A percentile compares a stretch with the other conserved stretches of the same genome.
phyloP scores from a whole-genome alignment of 306 rosid genomes.

The Alnus glutinosa region DNA sequence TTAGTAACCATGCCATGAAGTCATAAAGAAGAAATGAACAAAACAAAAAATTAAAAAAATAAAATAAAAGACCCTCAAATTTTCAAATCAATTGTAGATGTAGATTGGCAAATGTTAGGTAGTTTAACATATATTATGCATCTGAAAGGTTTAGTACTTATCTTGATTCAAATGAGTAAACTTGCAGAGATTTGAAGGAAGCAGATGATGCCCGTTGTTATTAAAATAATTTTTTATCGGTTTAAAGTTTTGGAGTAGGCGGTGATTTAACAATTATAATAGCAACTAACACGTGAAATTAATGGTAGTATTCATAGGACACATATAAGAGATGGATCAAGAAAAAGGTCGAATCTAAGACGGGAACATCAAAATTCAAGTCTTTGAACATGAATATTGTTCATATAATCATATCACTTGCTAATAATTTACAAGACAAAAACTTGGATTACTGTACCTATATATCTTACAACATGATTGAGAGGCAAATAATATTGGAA shows the following conservation, averaged over 20 bases:
- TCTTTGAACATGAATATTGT: background rate
- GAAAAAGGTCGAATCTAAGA: background rate
- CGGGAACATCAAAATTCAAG: slow-evolving; percentile 12
- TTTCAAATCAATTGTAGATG: background rate
- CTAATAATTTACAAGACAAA: background rate
- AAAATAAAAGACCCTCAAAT: background rate
- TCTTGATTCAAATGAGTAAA: background rate
- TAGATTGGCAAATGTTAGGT: background rate
- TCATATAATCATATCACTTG: background rate
- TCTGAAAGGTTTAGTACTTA: background rate
- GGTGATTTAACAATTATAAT: too few species aligned
- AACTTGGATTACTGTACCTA: background rate
- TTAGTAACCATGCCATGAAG: too few species aligned
- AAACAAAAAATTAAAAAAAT: background rate
- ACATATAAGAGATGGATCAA: too few species aligned
- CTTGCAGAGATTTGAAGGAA: background rate
- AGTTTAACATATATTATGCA: background rate
- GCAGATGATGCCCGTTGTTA: background rate
- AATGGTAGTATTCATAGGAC: too few species aligned
- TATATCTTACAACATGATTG: too few species aligned
- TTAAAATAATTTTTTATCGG: too few species aligned
- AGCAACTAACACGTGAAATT: too few species aligned
- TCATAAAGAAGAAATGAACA: background rate
- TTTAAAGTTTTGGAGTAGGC: too few species aligned
- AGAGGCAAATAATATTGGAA: too few species aligned